A percentile compares a stretch with the other conserved stretches of the same genome.
These are phyloP conservation scores for Sistotremastrum niveocremeum DNA, from an alignment of 768 basidiomycete species.

Conservation along the genomic window DNA sequence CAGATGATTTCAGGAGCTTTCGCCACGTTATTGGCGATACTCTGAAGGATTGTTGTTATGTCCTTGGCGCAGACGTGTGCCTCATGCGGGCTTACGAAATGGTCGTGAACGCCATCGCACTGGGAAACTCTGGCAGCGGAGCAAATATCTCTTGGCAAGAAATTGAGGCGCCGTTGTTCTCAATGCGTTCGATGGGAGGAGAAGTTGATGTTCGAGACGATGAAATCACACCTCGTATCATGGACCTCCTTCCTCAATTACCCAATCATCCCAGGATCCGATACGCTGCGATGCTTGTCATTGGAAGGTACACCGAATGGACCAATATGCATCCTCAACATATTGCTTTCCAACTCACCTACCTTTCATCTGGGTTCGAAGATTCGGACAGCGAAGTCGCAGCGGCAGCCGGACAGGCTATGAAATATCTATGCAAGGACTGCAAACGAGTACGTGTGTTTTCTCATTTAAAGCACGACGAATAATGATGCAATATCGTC, in stretches of 20 bases:
- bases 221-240: slow-evolving; percentile 84
- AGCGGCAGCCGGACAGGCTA: slow-evolving; percentile 88
- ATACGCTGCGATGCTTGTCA: slow-evolving; percentile 89
- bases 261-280: slow-evolving; percentile 85
- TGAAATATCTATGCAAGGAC: slow-evolving; percentile 95
- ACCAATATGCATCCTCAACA: slow-evolving; percentile 80
- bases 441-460: slow-evolving; percentile 59
- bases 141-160: slow-evolving; percentile 78
- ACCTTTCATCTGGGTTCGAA: slow-evolving; percentile 87
- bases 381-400: slow-evolving; percentile 67
- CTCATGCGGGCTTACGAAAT: slow-evolving; percentile 69
- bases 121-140: slow-evolving; percentile 18
- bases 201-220: slow-evolving; percentile 77
- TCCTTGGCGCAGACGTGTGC: slow-evolving; percentile 79
- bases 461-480: not conserved
- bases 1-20: slow-evolving; percentile 89
- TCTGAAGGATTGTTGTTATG: slow-evolving; percentile 93
- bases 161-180: slow-evolving; percentile 93
- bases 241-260: slow-evolving; percentile 84
- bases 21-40: slow-evolving; percentile 99
- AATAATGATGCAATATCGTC: slow-evolving; percentile 2
- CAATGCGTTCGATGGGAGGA: slow-evolving; percentile 96
- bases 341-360: slow-evolving; percentile 74
- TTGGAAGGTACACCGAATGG: slow-evolving; percentile 96
- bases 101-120: slow-evolving; percentile 60